phyloP scores from a whole-genome alignment of 192 early-diverging fungal species.

The Phycomyces nitens region DNA sequence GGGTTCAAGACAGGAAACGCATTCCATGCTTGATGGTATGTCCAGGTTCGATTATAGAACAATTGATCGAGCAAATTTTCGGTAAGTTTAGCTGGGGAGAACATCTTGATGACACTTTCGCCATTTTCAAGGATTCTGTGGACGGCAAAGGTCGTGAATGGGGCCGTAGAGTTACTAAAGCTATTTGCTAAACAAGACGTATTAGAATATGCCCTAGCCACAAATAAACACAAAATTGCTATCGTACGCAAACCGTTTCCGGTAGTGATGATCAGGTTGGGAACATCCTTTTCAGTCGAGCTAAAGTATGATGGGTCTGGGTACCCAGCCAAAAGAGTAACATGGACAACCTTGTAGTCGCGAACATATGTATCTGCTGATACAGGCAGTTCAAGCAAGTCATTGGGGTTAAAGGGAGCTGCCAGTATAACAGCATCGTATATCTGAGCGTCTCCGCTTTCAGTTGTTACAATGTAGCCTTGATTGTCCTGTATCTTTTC shows the following conservation, averaged over 20 bases:
- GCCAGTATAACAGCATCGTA: conserved; percentile 63
- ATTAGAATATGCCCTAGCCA: no score
- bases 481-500: conserved; percentile 10
- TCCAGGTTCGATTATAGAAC: conserved; percentile 45
- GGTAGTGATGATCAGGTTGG: conserved; percentile 50
- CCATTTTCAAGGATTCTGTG: conserved; percentile 34
- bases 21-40: conserved; percentile 53
- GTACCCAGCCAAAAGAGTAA: conserved; percentile 54
- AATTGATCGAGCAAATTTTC: conserved; percentile 45
- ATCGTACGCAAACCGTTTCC: conserved; percentile 5
- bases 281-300: conserved; percentile 23
- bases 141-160: conserved; percentile 45
- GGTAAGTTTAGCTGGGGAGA: conserved; percentile 39
- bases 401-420: conserved; percentile 42
- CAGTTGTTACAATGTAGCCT: conserved; percentile 30
- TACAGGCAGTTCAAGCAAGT: not conserved
- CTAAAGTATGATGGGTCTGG: conserved; percentile 51
- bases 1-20: conserved; percentile 55
- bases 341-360: conserved; percentile 51
- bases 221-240: no score
- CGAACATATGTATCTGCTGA: not conserved
- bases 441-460: conserved; percentile 33
- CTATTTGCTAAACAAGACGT: conserved; percentile 11
- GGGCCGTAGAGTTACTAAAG: conserved; percentile 31
- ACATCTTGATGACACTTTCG: conserved; percentile 57